These are phyloP conservation scores for Wickerhamiella shivajii DNA, from an alignment of 805 yeast genomes.

Conservation along the genomic window DNA sequence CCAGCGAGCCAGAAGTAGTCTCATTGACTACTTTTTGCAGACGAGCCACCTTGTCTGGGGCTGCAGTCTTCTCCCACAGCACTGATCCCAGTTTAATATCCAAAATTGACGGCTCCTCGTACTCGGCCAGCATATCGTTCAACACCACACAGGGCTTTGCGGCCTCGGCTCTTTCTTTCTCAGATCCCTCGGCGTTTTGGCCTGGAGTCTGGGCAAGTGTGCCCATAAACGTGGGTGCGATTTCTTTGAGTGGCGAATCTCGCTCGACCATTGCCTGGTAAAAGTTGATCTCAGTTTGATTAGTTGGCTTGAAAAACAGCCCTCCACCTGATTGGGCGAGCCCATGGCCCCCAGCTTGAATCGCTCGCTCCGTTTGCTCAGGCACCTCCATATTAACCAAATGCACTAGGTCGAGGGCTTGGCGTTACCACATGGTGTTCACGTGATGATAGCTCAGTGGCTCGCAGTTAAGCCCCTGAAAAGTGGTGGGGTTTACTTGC, in stretches of 20 bases:
- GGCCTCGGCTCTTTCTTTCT: constrained; percentile 6
- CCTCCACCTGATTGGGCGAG: constrained; percentile 58
- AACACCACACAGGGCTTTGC: constrained; percentile 38
- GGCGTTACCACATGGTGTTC: no score
- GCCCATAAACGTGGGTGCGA: constrained; percentile 50
- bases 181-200: constrained; percentile 2
- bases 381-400: no score
- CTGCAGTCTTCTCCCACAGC: constrained; percentile 45
- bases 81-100: constrained; percentile 73
- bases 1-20: constrained; percentile 72
- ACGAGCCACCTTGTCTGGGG: constrained; percentile 45
- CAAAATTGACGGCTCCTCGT: constrained; percentile 49
- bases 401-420: no score
- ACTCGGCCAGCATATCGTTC: constrained; percentile 53
- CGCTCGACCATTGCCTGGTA: constrained; percentile 31
- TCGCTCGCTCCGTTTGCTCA: constrained; percentile 22
- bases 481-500: no score
- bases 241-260: constrained; percentile 18
- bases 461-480: no score
- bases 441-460: no score
- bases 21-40: constrained; percentile 44
- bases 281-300: constrained; percentile 57
- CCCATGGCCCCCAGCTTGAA: constrained; percentile 87
- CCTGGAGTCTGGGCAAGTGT: constrained; percentile 24
- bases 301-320: constrained; percentile 58